Conservation (phyloP, 495 filamentous ascomycete species). For the Pyrenula aspistea region DNA sequence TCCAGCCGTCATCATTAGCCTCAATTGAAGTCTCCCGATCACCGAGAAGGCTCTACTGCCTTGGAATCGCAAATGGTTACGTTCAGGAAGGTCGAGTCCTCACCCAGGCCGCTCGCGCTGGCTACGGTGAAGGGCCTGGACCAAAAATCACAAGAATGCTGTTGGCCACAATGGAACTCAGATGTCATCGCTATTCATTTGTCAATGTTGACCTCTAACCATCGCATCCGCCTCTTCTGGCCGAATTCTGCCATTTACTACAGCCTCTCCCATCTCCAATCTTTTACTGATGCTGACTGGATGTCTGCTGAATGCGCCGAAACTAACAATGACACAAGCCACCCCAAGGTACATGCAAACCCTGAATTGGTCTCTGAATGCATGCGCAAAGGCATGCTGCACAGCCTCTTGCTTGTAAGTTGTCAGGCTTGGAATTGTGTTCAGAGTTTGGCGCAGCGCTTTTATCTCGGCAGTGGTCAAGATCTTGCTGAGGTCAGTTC, state of each 20-base stretch:
- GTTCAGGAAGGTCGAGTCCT: too few species aligned
- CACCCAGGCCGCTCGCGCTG: too few species aligned
- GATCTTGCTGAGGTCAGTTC: constrained; percentile 5
- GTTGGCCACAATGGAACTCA: too few species aligned
- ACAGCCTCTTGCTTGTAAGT: neutral
- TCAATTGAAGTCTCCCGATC: too few species aligned
- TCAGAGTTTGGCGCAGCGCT: constrained; percentile 4
- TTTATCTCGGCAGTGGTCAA: constrained; percentile 11
- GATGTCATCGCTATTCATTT: too few species aligned
- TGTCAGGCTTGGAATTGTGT: neutral
- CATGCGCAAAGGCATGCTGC: neutral
- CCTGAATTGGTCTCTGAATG: neutral
- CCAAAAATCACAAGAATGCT: too few species aligned
- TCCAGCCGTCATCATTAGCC: too few species aligned
- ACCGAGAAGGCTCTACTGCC: too few species aligned
- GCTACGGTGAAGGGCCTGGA: too few species aligned
- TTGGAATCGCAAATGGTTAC: too few species aligned
- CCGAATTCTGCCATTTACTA: neutral
- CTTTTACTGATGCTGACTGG: neutral
- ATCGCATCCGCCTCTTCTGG: neutral
- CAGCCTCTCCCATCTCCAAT: neutral
- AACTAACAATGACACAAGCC: neutral
- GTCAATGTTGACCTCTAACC: neutral
- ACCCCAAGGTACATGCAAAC: neutral
- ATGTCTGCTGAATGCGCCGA: neutral